Conservation (phyloP, 2,329 filamentous ascomycete species). For the Verticillium nonalfalfae region DNA sequence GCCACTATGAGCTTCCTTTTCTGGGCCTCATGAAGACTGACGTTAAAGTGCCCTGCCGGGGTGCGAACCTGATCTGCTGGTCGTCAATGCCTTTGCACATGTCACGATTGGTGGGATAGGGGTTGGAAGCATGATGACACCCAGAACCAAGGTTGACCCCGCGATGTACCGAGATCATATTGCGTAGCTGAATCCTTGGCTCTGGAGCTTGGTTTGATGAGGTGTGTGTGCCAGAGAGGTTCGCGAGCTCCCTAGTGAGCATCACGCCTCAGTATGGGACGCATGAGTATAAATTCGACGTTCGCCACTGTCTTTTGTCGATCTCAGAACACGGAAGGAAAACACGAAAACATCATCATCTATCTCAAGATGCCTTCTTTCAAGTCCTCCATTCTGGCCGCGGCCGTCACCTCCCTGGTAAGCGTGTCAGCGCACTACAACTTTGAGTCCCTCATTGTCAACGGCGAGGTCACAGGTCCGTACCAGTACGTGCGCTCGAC, state of each 20-base stretch:
- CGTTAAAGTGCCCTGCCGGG: not conserved
- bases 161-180: not conserved
- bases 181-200: not conserved
- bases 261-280: not conserved
- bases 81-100: not conserved
- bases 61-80: not conserved
- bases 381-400: not conserved
- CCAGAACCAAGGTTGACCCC: not conserved
- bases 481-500: conserved; percentile 13
- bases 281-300: not conserved
- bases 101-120: not conserved
- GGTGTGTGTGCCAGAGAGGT: not conserved
- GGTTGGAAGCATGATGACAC: not conserved
- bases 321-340: not conserved
- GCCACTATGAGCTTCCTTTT: not conserved
- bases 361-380: not conserved
- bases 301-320: not conserved
- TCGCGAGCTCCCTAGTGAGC: not conserved
- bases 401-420: conserved; percentile 9
- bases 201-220: not conserved
- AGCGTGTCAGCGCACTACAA: conserved; percentile 10
- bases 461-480: conserved; percentile 10
- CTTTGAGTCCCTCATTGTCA: conserved; percentile 13
- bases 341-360: not conserved
- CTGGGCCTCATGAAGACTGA: not conserved